Evolutionary conservation across 768 basidiomycete genomes (phyloP).

Genomic region (Aureoboletus auriporus): DNA sequence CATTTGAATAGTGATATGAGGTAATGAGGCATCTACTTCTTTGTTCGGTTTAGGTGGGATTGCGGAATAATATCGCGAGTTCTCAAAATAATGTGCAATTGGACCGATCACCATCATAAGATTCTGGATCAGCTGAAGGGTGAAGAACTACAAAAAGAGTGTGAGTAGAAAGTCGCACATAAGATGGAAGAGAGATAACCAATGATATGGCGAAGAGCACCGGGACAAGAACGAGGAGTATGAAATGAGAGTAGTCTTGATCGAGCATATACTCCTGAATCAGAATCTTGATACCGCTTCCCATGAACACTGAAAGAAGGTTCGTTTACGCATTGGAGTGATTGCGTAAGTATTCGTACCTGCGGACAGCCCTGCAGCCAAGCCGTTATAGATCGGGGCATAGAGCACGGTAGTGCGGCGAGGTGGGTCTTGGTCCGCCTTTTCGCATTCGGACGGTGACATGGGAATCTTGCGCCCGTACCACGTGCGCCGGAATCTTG

Average conservation of each 20-base stretch:
- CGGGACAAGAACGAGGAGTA: constrained; percentile 39
- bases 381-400: constrained; percentile 25
- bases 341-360: constrained; percentile 5
- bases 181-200: constrained; percentile 19
- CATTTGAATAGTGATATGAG: constrained; percentile 52
- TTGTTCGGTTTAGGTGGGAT: constrained; percentile 39
- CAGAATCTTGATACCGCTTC: constrained; percentile 59
- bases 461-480: constrained; percentile 51
- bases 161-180: not conserved
- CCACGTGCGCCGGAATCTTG: constrained; percentile 49
- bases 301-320: constrained; percentile 51
- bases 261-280: constrained; percentile 52
- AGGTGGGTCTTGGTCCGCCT: constrained; percentile 12
- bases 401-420: constrained; percentile 22
- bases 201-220: constrained; percentile 45
- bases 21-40: constrained; percentile 40
- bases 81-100: constrained; percentile 47
- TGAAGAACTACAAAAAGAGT: constrained; percentile 33
- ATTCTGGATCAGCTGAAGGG: constrained; percentile 38
- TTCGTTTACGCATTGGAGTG: not conserved
- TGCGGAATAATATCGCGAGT: constrained; percentile 53
- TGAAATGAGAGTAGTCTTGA: constrained; percentile 37
- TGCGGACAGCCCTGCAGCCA: constrained; percentile 24
- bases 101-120: constrained; percentile 44
- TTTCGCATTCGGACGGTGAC: constrained; percentile 29